These are phyloP conservation scores for Vanrija pseudolonga DNA, from an alignment of 1,284 basidiomycete genomes.

Conservation along the genomic window DNA sequence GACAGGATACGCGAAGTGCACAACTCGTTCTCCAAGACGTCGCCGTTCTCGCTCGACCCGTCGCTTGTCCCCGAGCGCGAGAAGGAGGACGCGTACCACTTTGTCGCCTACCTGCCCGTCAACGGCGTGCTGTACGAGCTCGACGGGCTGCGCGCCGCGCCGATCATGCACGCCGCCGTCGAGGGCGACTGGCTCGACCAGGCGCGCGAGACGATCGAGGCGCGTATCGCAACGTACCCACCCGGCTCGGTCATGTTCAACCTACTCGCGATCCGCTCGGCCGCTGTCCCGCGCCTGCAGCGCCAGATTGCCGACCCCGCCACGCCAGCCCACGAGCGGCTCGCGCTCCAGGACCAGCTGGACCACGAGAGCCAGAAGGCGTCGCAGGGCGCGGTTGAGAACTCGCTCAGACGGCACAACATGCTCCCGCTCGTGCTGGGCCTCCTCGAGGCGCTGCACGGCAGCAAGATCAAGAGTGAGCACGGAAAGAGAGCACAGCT, in stretches of 20 bases:
- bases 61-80: constrained; percentile 55
- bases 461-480: constrained; percentile 30
- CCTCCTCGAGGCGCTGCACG: constrained; percentile 38
- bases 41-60: constrained; percentile 76
- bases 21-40: constrained; percentile 72
- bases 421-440: constrained; percentile 34
- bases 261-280: constrained; percentile 75
- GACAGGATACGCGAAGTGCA: constrained; percentile 79
- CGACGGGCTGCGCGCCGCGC: constrained; percentile 73
- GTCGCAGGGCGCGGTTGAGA: constrained; percentile 59
- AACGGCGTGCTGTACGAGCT: constrained; percentile 82
- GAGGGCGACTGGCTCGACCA: constrained; percentile 68
- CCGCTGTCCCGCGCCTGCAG: constrained; percentile 66
- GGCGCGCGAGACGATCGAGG: constrained; percentile 77
- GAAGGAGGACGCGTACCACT: constrained; percentile 89
- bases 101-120: constrained; percentile 81
- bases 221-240: constrained; percentile 81
- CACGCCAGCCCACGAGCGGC: constrained; percentile 52
- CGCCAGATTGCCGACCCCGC: constrained; percentile 56
- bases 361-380: constrained; percentile 73
- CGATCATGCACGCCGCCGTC: constrained; percentile 69
- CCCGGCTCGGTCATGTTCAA: constrained; percentile 81
- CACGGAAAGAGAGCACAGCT: constrained; percentile 10
- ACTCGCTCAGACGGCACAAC: constrained; percentile 58
- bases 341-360: constrained; percentile 59